Conservation (phyloP, 2,329 filamentous ascomycete genomes). For the Fusarium sp. region DNA sequence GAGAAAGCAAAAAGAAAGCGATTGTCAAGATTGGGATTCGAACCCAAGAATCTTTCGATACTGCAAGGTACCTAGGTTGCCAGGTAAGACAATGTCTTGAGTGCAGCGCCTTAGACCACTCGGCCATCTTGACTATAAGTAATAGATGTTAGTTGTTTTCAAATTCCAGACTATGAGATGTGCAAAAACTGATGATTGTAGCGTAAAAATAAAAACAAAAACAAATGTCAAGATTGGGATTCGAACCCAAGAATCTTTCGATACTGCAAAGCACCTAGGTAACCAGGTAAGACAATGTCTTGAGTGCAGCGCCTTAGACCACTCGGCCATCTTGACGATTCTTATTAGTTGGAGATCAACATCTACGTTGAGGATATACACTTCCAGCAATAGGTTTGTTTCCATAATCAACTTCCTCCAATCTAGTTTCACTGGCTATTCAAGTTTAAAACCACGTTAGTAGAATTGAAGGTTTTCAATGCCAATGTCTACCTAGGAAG, state of each 20-base stretch:
- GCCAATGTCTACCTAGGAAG: too few species aligned
- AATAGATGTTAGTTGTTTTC: neutral
- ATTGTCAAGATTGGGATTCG: constrained; percentile 14
- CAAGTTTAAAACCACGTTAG: too few species aligned
- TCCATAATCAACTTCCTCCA: too few species aligned
- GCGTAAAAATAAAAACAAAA: neutral
- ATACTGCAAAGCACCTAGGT: neutral
- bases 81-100: neutral
- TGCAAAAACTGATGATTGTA: too few species aligned
- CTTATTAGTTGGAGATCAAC: too few species aligned
- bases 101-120: neutral
- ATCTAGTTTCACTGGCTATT: too few species aligned
- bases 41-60: constrained; percentile 22
- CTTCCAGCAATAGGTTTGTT: too few species aligned
- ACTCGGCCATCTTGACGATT: neutral
- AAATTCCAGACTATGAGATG: too few species aligned
- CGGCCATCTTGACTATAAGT: neutral
- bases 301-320: constrained; percentile 1
- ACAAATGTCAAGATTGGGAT: neutral
- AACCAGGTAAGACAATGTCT: neutral
- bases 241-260: constrained; percentile 10
- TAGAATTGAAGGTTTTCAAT: too few species aligned
- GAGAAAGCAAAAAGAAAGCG: neutral
- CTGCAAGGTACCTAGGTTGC: neutral
- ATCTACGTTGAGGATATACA: too few species aligned